phyloP scores from a whole-genome alignment of 352 stramenopile species.

The Globisporangium perplexum region DNA sequence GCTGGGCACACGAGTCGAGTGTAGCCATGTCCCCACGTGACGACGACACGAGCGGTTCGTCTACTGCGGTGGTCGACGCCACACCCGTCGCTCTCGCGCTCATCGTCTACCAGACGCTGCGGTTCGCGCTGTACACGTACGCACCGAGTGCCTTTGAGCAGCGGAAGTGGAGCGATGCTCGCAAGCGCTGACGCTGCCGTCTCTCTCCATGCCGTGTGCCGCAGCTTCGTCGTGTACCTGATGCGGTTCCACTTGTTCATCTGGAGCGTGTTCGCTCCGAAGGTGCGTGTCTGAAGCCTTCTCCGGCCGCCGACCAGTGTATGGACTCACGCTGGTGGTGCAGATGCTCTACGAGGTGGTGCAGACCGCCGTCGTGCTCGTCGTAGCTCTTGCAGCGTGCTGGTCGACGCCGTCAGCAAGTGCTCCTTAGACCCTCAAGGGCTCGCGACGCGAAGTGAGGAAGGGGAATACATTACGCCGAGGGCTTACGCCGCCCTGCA shows the following conservation, averaged over 20 bases:
- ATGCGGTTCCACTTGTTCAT: slow-evolving; percentile 91
- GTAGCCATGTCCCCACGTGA: background rate
- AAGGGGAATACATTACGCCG: background rate
- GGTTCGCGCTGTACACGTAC: slow-evolving; percentile 66
- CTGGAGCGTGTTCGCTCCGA: slow-evolving; percentile 88
- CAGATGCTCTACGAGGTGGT: slow-evolving; percentile 80
- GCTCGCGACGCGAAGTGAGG: background rate
- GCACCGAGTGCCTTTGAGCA: slow-evolving; percentile 1
- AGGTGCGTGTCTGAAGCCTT: slow-evolving; percentile 30
- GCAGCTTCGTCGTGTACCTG: slow-evolving; percentile 73
- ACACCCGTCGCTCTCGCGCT: slow-evolving; percentile 22
- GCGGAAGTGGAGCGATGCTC: background rate
- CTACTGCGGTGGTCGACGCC: background rate
- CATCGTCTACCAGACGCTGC: slow-evolving; percentile 52
- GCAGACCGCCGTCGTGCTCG: slow-evolving; percentile 32
- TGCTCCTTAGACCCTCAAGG: background rate
- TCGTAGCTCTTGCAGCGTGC: slow-evolving; percentile 14
- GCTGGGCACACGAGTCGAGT: slow-evolving; percentile 22
- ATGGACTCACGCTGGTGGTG: too few species aligned
- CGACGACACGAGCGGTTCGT: background rate
- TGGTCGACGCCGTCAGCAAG: background rate
- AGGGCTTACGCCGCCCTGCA: background rate
- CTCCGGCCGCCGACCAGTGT: too few species aligned
- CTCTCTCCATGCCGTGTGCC: slow-evolving; percentile 1
- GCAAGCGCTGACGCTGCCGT: background rate